phyloP scores from a whole-genome alignment of 495 filamentous ascomycete genomes.

The Hyaloscypha variabilis region DNA sequence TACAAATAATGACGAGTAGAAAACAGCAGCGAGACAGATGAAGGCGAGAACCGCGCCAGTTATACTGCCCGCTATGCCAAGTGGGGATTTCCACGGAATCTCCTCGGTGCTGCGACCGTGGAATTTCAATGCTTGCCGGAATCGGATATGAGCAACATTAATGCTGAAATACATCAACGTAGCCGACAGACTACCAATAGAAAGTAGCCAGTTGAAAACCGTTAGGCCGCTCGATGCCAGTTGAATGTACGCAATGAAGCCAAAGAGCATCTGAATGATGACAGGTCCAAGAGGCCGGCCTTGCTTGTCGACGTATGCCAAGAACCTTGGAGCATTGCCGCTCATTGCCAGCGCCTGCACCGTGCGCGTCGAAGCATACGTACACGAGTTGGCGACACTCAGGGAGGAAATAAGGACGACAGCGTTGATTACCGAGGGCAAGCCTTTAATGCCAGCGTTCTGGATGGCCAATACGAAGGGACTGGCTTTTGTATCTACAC shows the following conservation, averaged over 20 bases:
- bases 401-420: slow-evolving; percentile 65
- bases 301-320: slow-evolving; percentile 1
- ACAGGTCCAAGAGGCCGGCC: slow-evolving; percentile 10
- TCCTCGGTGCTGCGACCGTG: no score
- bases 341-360: not conserved
- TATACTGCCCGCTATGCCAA: no score
- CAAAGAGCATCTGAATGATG: not conserved
- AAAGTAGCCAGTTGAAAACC: slow-evolving; percentile 13
- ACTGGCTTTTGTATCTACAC: slow-evolving; percentile 65
- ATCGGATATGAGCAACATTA: no score
- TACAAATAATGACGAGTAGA: no score
- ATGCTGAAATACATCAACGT: no score
- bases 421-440: slow-evolving; percentile 75
- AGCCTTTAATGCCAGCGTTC: slow-evolving; percentile 61
- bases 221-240: not conserved
- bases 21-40: no score
- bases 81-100: no score
- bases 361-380: slow-evolving; percentile 7
- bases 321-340: not conserved
- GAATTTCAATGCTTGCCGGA: no score
- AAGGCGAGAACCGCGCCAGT: no score
- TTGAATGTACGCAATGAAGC: not conserved
- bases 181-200: not conserved
- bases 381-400: slow-evolving; percentile 65
- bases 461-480: slow-evolving; percentile 66